Conservation (phyloP, 2,329 filamentous ascomycete species). For the Fusarium nygamai region DNA sequence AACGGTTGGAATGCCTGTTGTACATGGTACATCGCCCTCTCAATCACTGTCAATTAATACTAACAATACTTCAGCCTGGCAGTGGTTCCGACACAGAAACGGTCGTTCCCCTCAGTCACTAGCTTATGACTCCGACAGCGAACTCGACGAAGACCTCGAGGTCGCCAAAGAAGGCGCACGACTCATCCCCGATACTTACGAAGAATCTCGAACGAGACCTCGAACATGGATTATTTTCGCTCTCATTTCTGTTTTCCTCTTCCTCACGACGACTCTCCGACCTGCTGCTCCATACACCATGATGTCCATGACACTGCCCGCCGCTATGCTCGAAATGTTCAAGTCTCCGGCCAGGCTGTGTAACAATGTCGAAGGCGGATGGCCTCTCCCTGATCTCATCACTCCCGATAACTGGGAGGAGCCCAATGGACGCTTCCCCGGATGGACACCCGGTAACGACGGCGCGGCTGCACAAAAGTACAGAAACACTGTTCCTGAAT, state of each 20-base stretch:
- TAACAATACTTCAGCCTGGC: slow-evolving; percentile 27
- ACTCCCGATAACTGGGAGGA: slow-evolving; percentile 40
- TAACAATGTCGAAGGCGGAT: slow-evolving; percentile 32
- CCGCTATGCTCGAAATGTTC: slow-evolving; percentile 44
- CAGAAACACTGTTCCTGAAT: slow-evolving; percentile 39
- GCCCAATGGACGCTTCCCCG: slow-evolving; percentile 41
- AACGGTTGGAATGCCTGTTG: slow-evolving; percentile 29
- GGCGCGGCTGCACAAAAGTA: slow-evolving; percentile 40
- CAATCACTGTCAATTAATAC: neutral
- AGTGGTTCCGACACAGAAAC: slow-evolving; percentile 19
- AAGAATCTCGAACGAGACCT: slow-evolving; percentile 9
- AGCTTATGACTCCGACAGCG: slow-evolving; percentile 31
- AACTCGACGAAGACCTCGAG: slow-evolving; percentile 26
- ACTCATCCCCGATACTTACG: slow-evolving; percentile 9
- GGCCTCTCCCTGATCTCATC: slow-evolving; percentile 46
- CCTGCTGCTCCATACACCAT: slow-evolving; percentile 45
- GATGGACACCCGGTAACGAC: slow-evolving; percentile 46
- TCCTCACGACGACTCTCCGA: slow-evolving; percentile 37
- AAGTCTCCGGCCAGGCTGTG: slow-evolving; percentile 37
- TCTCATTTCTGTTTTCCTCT: slow-evolving; percentile 7
- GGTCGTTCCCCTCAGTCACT: slow-evolving; percentile 3
- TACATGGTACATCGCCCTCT: slow-evolving; percentile 28
- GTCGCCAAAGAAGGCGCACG: slow-evolving; percentile 20
- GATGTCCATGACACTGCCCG: slow-evolving; percentile 47
- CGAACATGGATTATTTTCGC: slow-evolving; percentile 18